Conservation (phyloP, 768 basidiomycete genomes). For the Termitomyces heimii region DNA sequence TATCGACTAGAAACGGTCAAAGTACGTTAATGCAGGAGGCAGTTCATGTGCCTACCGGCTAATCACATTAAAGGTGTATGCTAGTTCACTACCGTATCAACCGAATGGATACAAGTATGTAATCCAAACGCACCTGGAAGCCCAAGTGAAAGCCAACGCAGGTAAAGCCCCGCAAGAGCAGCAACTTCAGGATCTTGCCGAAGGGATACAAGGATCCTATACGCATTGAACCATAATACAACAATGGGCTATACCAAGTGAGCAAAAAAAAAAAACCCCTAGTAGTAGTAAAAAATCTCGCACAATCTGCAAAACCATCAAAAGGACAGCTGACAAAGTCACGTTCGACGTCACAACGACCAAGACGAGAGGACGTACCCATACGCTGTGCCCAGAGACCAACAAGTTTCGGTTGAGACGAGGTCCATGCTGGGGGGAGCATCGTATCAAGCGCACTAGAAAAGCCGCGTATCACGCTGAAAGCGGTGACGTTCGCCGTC, state of each 20-base stretch:
- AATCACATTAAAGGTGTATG: slow-evolving; percentile 44
- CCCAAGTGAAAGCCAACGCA: slow-evolving; percentile 68
- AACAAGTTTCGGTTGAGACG: slow-evolving; percentile 77
- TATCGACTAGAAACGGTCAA: slow-evolving; percentile 41
- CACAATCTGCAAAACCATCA: slow-evolving; percentile 39
- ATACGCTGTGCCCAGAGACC: slow-evolving; percentile 90
- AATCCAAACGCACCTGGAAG: slow-evolving; percentile 47
- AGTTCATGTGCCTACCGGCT: slow-evolving; percentile 28
- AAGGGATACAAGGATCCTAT: slow-evolving; percentile 65
- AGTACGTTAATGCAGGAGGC: neutral
- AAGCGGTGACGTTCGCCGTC: slow-evolving; percentile 70
- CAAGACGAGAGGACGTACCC: slow-evolving; percentile 34
- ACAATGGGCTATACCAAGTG: slow-evolving; percentile 43
- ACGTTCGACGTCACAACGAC: neutral
- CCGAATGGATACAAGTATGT: neutral
- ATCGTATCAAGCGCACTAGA: slow-evolving; percentile 86
- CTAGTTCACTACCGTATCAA: slow-evolving; percentile 17
- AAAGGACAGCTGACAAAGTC: slow-evolving; percentile 47
- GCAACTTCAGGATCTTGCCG: slow-evolving; percentile 84
- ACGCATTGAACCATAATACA: slow-evolving; percentile 77
- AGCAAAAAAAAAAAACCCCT: neutral
- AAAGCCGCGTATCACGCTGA: slow-evolving; percentile 77
- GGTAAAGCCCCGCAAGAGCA: slow-evolving; percentile 63
- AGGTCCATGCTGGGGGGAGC: slow-evolving; percentile 93
- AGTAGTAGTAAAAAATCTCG: slow-evolving; percentile 38